These are phyloP conservation scores for Laguncularia racemosa DNA, from an alignment of 345 rosid genomes.

Conservation along the genomic window DNA sequence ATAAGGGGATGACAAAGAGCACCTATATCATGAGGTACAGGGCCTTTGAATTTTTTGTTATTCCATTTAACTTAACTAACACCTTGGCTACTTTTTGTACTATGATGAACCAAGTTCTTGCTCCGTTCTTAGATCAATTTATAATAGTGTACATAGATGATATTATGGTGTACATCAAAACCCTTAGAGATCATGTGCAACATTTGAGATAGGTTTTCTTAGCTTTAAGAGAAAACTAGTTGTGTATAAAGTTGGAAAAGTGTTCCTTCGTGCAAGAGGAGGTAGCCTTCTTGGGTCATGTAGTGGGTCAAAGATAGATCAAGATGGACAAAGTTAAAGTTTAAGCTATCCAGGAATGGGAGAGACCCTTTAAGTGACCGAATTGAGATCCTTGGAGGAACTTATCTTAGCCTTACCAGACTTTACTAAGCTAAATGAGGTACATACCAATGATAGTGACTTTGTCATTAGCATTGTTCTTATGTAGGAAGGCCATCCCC, in stretches of 20 bases:
- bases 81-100: no score
- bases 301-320: neutral
- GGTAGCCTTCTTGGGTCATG: neutral
- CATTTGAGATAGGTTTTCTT: neutral
- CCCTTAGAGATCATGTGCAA: neutral
- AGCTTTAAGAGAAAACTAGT: neutral
- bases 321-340: neutral
- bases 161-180: neutral
- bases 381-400: neutral
- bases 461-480: neutral
- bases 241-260: constrained; percentile 2
- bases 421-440: neutral
- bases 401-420: neutral
- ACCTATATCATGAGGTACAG: neutral
- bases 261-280: neutral
- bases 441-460: neutral
- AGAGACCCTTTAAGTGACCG: neutral
- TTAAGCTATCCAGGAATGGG: neutral
- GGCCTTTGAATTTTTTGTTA: constrained; percentile 1
- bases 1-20: constrained; percentile 4
- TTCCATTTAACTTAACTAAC: neutral
- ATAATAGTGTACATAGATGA: neutral
- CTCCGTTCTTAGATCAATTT: neutral
- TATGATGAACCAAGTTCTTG: no score
- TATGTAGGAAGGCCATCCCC: neutral